Conservation (phyloP, 2,329 filamentous ascomycete genomes). For the Thelonectria blattea region DNA sequence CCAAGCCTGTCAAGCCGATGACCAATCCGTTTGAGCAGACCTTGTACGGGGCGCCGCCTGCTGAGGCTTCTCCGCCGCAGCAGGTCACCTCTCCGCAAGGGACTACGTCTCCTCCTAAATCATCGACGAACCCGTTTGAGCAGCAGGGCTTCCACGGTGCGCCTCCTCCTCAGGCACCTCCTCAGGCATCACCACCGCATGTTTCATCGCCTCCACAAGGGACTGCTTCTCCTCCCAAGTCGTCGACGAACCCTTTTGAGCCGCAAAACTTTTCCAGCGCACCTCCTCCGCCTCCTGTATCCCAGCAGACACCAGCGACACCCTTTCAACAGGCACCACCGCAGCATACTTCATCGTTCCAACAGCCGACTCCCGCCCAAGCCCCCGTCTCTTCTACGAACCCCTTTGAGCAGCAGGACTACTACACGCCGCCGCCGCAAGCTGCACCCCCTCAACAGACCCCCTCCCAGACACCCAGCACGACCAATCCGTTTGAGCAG, state of each 20-base stretch:
- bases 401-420: not conserved
- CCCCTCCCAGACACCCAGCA: not conserved
- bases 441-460: not conserved
- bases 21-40: not conserved
- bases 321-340: not conserved
- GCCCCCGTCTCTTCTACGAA: not conserved
- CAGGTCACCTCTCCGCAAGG: no score
- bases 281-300: not conserved
- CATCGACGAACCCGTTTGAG: no score
- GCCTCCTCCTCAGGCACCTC: not conserved
- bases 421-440: not conserved
- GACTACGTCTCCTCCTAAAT: no score
- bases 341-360: not conserved
- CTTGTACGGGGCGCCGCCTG: not conserved
- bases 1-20: no score
- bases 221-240: not conserved
- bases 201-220: no score
- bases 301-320: conserved; percentile 11
- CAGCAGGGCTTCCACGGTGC: conserved; percentile 2
- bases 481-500: not conserved
- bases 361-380: not conserved
- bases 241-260: no score
- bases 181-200: not conserved
- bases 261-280: no score
- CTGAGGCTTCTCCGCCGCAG: no score